Conservation (phyloP, 2,329 filamentous ascomycete genomes). For the Aureobasidium sp. region DNA sequence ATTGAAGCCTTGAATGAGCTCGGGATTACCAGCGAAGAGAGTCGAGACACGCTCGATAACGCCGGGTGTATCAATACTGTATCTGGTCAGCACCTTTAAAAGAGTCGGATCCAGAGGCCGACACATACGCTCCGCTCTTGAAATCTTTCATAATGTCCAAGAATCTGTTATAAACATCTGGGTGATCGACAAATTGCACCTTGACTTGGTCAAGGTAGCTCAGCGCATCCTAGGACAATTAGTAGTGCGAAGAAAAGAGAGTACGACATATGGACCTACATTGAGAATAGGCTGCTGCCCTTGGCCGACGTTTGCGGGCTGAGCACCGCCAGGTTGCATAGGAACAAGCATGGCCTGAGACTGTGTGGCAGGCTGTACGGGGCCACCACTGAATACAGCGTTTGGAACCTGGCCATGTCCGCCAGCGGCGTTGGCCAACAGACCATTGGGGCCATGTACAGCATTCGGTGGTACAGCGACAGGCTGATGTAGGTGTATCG, state of each 20-base stretch:
- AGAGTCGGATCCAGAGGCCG: constrained; percentile 11
- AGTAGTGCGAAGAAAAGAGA: background rate
- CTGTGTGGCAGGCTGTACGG: constrained; percentile 57
- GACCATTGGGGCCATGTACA: constrained; percentile 86
- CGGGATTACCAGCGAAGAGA: constrained; percentile 91
- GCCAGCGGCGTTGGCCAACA: constrained; percentile 54
- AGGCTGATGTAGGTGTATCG: constrained; percentile 88
- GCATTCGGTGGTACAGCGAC: constrained; percentile 72
- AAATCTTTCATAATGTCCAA: constrained; percentile 99
- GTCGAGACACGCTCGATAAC: constrained; percentile 96
- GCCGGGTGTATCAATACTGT: constrained; percentile 84
- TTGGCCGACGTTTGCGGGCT: constrained; percentile 52
- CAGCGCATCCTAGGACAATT: constrained; percentile 59
- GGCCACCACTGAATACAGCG: constrained; percentile 64
- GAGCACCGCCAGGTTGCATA: constrained; percentile 32
- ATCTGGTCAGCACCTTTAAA: constrained; percentile 13
- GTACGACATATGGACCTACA: constrained; percentile 37
- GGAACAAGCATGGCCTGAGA: constrained; percentile 42
- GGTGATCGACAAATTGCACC: constrained; percentile 92
- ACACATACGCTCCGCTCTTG: constrained; percentile 83
- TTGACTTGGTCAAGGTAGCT: constrained; percentile 98
- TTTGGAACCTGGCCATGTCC: constrained; percentile 42
- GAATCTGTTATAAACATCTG: constrained; percentile 95
- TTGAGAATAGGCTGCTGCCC: constrained; percentile 81
- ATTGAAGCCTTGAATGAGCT: constrained; percentile 81